Percentiles rank a stretch among this genome's conserved stretches.
Conservation (phyloP, 2,329 filamentous ascomycete species). For the Myotisia sp. region DNA sequence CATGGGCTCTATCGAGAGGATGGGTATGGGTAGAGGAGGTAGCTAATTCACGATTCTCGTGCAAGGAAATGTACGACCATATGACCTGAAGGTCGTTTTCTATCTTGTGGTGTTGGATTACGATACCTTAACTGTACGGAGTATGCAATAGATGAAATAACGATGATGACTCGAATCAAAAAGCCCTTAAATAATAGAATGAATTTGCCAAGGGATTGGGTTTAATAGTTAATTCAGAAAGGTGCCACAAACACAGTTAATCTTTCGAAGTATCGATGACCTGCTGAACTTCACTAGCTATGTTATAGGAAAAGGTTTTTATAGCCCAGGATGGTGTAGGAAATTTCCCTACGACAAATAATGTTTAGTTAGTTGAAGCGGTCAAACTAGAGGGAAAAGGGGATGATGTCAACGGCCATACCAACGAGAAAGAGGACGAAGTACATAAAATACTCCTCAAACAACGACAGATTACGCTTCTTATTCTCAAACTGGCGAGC, state of each 20-base stretch:
- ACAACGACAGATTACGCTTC: constrained; percentile 22
- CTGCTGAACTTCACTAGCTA: constrained; percentile 10
- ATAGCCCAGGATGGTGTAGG: constrained; percentile 10
- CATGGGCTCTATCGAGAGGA: constrained; percentile 75
- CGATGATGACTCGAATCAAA: no score
- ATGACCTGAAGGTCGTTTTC: no score
- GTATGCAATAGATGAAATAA: no score
- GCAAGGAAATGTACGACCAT: no score
- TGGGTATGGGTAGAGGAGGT: constrained; percentile 62
- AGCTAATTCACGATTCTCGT: constrained; percentile 1
- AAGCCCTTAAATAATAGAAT: no score
- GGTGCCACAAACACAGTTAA: no score
- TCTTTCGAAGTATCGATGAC: not conserved
- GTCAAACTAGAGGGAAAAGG: not conserved
- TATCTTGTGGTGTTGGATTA: no score
- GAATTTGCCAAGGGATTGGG: no score
- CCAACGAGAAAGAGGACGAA: constrained; percentile 24
- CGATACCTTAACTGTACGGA: no score
- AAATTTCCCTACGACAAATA: constrained; percentile 5
- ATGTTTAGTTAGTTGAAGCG: not conserved
- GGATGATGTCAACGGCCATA: no score
- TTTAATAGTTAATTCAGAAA: no score
- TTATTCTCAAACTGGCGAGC: constrained; percentile 21
- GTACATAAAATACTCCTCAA: constrained; percentile 29
- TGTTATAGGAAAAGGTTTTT: constrained; percentile 8